These are phyloP conservation scores for Monascus ruber DNA, from an alignment of 2,329 filamentous ascomycete genomes.

Conservation along the genomic window DNA sequence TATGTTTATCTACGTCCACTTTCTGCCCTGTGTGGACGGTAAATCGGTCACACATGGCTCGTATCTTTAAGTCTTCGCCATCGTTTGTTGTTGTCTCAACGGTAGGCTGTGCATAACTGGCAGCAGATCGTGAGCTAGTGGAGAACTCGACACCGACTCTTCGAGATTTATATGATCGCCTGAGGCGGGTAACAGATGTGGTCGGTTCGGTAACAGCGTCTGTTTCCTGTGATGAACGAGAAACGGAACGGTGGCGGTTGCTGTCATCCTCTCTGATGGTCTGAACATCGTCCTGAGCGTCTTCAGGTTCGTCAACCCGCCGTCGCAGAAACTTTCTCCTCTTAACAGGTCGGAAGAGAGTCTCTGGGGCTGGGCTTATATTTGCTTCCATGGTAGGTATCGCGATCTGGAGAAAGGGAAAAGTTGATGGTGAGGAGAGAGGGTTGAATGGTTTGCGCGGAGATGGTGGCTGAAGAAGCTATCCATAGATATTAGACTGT, in stretches of 20 bases:
- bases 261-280: constrained; percentile 5
- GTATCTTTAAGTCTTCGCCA: constrained; percentile 22
- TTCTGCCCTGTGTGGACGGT: constrained; percentile 48
- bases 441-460: neutral
- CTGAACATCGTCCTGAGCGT: constrained; percentile 6
- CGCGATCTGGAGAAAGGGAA: neutral
- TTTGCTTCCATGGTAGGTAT: constrained; percentile 19
- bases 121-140: constrained; percentile 15
- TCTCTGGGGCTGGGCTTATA: constrained; percentile 11
- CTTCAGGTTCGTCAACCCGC: constrained; percentile 16
- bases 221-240: constrained; percentile 5
- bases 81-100: constrained; percentile 19
- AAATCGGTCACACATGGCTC: constrained; percentile 41
- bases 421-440: constrained; percentile 5
- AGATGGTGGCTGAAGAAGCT: neutral
- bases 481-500: too few species aligned
- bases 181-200: constrained; percentile 25
- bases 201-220: constrained; percentile 9
- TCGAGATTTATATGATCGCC: constrained; percentile 26
- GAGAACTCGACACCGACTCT: constrained; percentile 38
- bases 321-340: constrained; percentile 41
- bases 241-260: constrained; percentile 4
- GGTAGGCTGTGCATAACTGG: constrained; percentile 4
- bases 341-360: constrained; percentile 39
- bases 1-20: constrained; percentile 49